phyloP scores from a whole-genome alignment of 1,139 yeast genomes.

The Yamadazyma pseudoaaseri region DNA sequence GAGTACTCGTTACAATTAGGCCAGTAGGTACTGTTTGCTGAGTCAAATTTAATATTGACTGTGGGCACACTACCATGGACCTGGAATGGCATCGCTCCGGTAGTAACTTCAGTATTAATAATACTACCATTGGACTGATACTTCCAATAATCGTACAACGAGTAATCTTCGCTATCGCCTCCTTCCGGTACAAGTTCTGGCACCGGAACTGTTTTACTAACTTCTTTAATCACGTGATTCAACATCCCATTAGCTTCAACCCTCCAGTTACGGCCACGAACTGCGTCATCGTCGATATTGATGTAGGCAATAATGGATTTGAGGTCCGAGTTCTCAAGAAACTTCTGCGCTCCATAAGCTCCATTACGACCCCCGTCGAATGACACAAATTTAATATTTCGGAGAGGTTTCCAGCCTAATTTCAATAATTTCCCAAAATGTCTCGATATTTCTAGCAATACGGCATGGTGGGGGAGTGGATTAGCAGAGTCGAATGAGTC shows the following conservation, averaged over 20 bases:
- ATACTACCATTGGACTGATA: conserved; percentile 32
- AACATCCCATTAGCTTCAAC: conserved; percentile 40
- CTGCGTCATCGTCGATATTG: conserved; percentile 40
- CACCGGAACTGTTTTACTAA: conserved; percentile 35
- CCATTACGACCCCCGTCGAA: conserved; percentile 45
- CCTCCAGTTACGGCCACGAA: conserved; percentile 37
- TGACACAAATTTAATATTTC: conserved; percentile 41
- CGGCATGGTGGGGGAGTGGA: conserved; percentile 42
- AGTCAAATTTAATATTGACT: conserved; percentile 34
- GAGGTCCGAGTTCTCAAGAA: conserved; percentile 23
- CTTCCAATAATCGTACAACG: conserved; percentile 39
- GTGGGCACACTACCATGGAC: conserved; percentile 32
- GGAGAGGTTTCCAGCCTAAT: conserved; percentile 46
- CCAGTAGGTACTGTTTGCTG: conserved; percentile 30
- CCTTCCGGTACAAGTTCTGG: conserved; percentile 20
- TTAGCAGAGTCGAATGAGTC: conserved; percentile 39
- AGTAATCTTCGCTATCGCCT: conserved; percentile 24
- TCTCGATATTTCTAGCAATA: conserved; percentile 41
- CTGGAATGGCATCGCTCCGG: conserved; percentile 37
- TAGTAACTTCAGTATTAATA: conserved; percentile 24
- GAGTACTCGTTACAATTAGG: conserved; percentile 41
- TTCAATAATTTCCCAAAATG: conserved; percentile 31
- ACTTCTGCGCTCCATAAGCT: conserved; percentile 29
- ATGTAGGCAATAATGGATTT: conserved; percentile 37
- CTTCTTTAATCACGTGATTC: conserved; percentile 29